Conservation (phyloP, 2,329 filamentous ascomycete species). For the Trichoderma koningiopsis region DNA sequence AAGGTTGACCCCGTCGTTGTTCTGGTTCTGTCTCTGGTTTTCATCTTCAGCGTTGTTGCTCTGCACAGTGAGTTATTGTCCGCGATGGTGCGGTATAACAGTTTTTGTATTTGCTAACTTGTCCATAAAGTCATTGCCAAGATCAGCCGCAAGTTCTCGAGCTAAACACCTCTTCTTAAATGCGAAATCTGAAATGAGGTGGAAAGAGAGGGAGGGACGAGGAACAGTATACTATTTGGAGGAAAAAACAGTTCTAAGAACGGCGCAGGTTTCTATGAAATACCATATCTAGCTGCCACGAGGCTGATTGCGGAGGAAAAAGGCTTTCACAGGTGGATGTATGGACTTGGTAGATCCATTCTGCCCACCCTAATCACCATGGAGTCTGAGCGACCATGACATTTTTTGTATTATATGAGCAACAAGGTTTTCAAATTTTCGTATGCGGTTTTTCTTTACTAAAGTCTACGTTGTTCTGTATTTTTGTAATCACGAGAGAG, state of each 20-base stretch:
- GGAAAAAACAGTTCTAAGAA: constrained; percentile 16
- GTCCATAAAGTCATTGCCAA: constrained; percentile 79
- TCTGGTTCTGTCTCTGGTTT: constrained; percentile 91
- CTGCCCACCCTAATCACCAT: constrained; percentile 22
- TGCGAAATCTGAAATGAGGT: not conserved
- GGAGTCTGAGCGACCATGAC: constrained; percentile 24
- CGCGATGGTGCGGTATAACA: not conserved
- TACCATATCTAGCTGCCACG: constrained; percentile 14
- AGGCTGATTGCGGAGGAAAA: not conserved
- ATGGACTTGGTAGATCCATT: constrained; percentile 24
- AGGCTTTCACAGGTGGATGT: constrained; percentile 5
- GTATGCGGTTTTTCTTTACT: not conserved
- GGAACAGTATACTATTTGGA: not conserved
- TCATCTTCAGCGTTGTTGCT: constrained; percentile 98
- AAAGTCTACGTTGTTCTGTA: not conserved
- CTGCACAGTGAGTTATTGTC: constrained; percentile 76
- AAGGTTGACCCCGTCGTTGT: constrained; percentile 99
- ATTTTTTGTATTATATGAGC: constrained; percentile 28
- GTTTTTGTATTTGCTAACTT: constrained; percentile 30
- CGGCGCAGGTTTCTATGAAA: constrained; percentile 15
- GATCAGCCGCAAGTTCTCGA: constrained; percentile 84
- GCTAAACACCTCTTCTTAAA: constrained; percentile 46
- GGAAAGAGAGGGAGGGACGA: not conserved
- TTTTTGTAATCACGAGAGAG: not conserved
- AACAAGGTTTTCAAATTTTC: constrained; percentile 21